phyloP scores from a whole-genome alignment of 2,329 filamentous ascomycete species.

The Epichloe coenophiala region DNA sequence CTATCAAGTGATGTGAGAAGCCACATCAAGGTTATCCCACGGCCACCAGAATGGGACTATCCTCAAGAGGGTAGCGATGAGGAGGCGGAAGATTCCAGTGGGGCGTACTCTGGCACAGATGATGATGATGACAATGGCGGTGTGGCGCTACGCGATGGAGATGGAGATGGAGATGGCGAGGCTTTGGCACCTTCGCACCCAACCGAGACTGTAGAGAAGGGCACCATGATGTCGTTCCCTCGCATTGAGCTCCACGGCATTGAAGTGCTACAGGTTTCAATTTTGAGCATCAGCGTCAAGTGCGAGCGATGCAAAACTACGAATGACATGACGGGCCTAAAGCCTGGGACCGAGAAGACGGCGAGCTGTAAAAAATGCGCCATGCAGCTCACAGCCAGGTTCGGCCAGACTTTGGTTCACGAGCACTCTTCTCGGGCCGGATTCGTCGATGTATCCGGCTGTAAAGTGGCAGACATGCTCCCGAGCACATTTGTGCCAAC shows the following conservation, averaged over 20 bases:
- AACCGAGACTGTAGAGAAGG: constrained; percentile 38
- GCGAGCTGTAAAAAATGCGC: constrained; percentile 47
- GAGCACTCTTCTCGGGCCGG: constrained; percentile 60
- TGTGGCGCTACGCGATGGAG: constrained; percentile 22
- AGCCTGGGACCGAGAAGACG: constrained; percentile 37
- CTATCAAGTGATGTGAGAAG: constrained; percentile 32
- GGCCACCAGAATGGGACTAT: constrained; percentile 62
- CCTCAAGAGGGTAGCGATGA: constrained; percentile 26
- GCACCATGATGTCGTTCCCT: constrained; percentile 69
- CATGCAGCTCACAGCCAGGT: constrained; percentile 36
- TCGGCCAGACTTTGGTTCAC: constrained; percentile 59
- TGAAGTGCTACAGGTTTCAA: constrained; percentile 57
- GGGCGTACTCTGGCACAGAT: constrained; percentile 26
- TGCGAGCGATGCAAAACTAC: constrained; percentile 66
- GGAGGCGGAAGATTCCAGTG: constrained; percentile 19
- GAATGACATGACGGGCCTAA: constrained; percentile 55
- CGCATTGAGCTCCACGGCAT: constrained; percentile 64
- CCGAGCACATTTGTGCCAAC: constrained; percentile 70
- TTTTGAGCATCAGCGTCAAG: constrained; percentile 57
- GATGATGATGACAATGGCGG: constrained; percentile 30
- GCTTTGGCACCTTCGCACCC: constrained; percentile 4
- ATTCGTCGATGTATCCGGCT: constrained; percentile 64
- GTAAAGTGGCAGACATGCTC: constrained; percentile 62
- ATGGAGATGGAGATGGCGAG: constrained; percentile 10
- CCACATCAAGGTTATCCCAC: constrained; percentile 58